Percentiles rank a stretch among this genome's conserved stretches.
Evolutionary conservation across 2,329 filamentous ascomycete species (phyloP).

Genomic region (Aspergillus sclerotialis): DNA sequence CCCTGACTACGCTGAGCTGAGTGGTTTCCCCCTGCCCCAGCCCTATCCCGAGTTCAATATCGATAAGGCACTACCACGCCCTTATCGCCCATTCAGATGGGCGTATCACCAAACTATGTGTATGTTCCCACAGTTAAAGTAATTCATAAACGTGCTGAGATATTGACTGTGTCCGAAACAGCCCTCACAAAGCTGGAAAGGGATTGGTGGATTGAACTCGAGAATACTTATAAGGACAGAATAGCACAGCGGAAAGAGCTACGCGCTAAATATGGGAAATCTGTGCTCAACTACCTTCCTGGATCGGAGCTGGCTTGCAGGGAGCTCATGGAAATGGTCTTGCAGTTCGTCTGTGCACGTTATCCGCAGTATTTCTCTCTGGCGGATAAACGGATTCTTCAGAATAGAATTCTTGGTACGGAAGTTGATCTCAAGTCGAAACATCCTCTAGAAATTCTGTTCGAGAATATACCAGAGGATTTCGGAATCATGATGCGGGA

Average conservation of each 20-base stretch:
- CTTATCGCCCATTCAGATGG: slow-evolving; percentile 78
- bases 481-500: slow-evolving; percentile 71
- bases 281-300: slow-evolving; percentile 61
- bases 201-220: slow-evolving; percentile 86
- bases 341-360: slow-evolving; percentile 71
- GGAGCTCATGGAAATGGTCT: slow-evolving; percentile 78
- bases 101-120: slow-evolving; percentile 87
- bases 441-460: slow-evolving; percentile 61
- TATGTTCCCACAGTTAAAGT: slow-evolving; percentile 39
- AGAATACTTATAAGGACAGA: slow-evolving; percentile 61
- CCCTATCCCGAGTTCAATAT: slow-evolving; percentile 62
- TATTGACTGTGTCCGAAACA: slow-evolving; percentile 26
- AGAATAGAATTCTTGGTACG: slow-evolving; percentile 62
- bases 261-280: slow-evolving; percentile 54
- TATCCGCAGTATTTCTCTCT: slow-evolving; percentile 71
- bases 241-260: slow-evolving; percentile 63
- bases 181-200: slow-evolving; percentile 70
- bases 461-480: slow-evolving; percentile 77
- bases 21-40: slow-evolving; percentile 64
- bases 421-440: slow-evolving; percentile 54
- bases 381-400: slow-evolving; percentile 49
- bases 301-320: slow-evolving; percentile 74
- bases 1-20: slow-evolving; percentile 68
- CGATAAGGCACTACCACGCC: slow-evolving; percentile 59
- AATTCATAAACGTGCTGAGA: background rate